Evolutionary conservation across 2,329 filamentous ascomycete species (phyloP).

Genomic region (Fusarium penzigii): DNA sequence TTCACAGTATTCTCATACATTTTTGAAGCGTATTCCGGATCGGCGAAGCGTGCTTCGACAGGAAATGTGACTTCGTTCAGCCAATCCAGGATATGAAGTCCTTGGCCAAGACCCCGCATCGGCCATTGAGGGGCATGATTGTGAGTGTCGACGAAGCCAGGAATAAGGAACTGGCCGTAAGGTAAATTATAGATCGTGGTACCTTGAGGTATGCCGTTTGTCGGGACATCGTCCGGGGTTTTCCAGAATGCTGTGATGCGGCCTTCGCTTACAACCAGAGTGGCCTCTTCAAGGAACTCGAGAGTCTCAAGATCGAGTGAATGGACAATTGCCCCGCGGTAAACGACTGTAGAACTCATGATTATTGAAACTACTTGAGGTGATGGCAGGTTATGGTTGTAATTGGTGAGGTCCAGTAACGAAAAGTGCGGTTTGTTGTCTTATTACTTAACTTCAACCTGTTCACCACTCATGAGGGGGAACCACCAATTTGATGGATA

Average conservation of each 20-base stretch:
- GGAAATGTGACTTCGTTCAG: conserved; percentile 63
- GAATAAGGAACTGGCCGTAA: conserved; percentile 59
- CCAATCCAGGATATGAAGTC: conserved; percentile 62
- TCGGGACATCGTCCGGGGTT: background rate
- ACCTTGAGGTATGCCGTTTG: background rate
- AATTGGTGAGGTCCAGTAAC: background rate
- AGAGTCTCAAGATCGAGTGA: background rate
- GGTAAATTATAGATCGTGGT: background rate
- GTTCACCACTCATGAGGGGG: too few relatives aligned
- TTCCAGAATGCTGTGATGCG: background rate
- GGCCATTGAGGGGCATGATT: conserved; percentile 64
- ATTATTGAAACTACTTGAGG: background rate
- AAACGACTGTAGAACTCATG: background rate
- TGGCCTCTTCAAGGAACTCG: background rate
- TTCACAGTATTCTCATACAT: conserved; percentile 55
- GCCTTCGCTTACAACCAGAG: background rate
- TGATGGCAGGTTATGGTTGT: background rate
- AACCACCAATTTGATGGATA: background rate
- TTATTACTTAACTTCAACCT: too few relatives aligned
- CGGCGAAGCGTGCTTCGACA: conserved; percentile 60
- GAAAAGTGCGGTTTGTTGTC: too few relatives aligned
- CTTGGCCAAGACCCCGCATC: conserved; percentile 49
- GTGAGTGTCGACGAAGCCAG: conserved; percentile 66
- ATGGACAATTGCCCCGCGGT: background rate
- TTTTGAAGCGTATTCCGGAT: conserved; percentile 51